phyloP scores from a whole-genome alignment of 805 yeast genomes.

The Kazachstania taianensis region DNA sequence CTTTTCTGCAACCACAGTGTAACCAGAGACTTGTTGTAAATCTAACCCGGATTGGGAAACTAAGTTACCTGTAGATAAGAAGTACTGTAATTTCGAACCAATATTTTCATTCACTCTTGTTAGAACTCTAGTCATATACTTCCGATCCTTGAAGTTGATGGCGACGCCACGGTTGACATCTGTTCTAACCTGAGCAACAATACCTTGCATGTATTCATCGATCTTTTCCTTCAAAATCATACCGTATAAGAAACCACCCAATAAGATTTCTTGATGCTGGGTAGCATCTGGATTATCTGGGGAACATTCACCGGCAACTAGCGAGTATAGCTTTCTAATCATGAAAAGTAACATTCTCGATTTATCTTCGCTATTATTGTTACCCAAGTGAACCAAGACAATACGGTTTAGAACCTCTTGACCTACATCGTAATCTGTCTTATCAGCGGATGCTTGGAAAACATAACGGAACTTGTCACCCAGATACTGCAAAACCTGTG shows the following conservation, averaged over 20 bases:
- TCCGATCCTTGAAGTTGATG: constrained; percentile 73
- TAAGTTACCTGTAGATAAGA: constrained; percentile 92
- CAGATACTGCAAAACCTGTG: constrained; percentile 84
- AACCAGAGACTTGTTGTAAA: constrained; percentile 95
- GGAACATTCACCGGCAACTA: constrained; percentile 93
- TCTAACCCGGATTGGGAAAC: constrained; percentile 96
- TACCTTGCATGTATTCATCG: constrained; percentile 76
- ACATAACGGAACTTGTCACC: constrained; percentile 96
- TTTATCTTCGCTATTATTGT: constrained; percentile 57
- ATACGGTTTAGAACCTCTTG: constrained; percentile 70
- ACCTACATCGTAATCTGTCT: constrained; percentile 85
- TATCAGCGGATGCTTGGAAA: constrained; percentile 79
- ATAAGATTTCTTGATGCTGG: constrained; percentile 92
- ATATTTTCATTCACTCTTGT: constrained; percentile 80
- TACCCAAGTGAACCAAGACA: constrained; percentile 74
- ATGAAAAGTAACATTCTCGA: constrained; percentile 81
- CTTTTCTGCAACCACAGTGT: constrained; percentile 97
- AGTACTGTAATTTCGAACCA: constrained; percentile 89
- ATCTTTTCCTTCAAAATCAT: constrained; percentile 94
- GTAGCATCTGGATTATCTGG: constrained; percentile 99
- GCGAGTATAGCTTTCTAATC: constrained; percentile 88
- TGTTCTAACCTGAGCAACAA: constrained; percentile 62
- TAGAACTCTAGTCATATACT: constrained; percentile 73
- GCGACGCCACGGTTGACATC: constrained; percentile 75
- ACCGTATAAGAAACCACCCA: constrained; percentile 94